Conservation (phyloP, 345 rosid species). For the Hibiscus trionum region DNA sequence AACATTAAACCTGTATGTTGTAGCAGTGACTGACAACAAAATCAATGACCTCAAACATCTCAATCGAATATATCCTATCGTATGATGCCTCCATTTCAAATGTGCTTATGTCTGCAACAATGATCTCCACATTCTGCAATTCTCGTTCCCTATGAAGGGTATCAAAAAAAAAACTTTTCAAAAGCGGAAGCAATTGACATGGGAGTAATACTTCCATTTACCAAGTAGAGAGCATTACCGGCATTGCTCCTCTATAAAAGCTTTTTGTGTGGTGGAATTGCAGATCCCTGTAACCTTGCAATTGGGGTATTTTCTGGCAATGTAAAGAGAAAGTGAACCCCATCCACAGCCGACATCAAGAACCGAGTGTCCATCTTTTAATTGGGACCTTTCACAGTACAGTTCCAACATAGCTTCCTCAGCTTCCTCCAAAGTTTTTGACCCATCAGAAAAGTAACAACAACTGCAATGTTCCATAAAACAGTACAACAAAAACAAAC, state of each 20-base stretch:
- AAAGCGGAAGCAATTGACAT: too few relatives aligned
- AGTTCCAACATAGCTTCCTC: constrained; percentile 70
- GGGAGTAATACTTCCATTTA: background rate
- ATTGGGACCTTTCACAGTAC: constrained; percentile 57
- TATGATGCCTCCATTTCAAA: constrained; percentile 61
- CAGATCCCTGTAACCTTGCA: constrained; percentile 79
- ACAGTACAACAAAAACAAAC: background rate
- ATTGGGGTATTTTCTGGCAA: constrained; percentile 54
- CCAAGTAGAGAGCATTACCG: constrained; percentile 27
- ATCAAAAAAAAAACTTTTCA: background rate
- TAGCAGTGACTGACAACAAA: background rate
- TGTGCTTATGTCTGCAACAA: constrained; percentile 69
- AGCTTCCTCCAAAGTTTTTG: constrained; percentile 64
- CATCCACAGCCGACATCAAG: constrained; percentile 92
- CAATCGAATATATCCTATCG: constrained; percentile 68
- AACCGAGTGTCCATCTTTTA: constrained; percentile 66
- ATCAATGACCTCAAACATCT: constrained; percentile 72
- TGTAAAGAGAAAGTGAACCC: constrained; percentile 76
- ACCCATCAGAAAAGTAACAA: constrained; percentile 56
- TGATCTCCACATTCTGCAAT: constrained; percentile 60
- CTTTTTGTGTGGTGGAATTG: constrained; percentile 76
- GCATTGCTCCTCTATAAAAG: constrained; percentile 51
- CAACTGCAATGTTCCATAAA: constrained; percentile 31
- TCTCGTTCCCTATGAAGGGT: constrained; percentile 37
- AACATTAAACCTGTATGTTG: background rate